Base-by-base conservation (phyloP, 2,329 filamentous ascomycete species). In the Beauveria pseudobassiana region DNA sequence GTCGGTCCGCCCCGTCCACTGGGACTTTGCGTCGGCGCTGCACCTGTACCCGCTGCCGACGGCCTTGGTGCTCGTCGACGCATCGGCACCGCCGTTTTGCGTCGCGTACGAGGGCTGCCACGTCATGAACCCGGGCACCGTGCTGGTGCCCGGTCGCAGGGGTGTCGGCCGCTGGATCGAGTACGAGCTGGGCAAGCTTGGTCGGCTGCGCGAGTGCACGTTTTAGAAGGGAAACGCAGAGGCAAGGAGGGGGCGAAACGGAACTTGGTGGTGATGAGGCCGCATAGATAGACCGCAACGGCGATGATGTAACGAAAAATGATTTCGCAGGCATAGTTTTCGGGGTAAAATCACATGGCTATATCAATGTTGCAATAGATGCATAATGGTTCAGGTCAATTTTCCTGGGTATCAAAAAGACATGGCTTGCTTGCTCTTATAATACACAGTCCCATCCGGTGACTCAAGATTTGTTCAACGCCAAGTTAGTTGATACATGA, bases 71-170 rank as follows among this genome's bases (percentile, higher is more conserved):
- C 76, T 99, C 4, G 87, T 91, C 2, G 95, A 99, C 75, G 80
- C 88, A 0, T 90, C 93, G 48, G 87, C 88, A 10, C 87, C 90
- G 16, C 82, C 91, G 0, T 99, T 96, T 70, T 89, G 88, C 59
- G 79, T 97, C 65, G 96, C 90, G 16, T 98, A 98, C 70, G 93
- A 96, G 74, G 93, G 93, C 0, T 98, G 95, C 70, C 90, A 95
- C 76, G 93, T 97, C 40, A 87, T 99, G 83, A 99, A 99, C 72
- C 93, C 95, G 0, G 91, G 92, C 6, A 81, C 83, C 54, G 74
- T 99, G 55, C 81, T 96, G 26, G 86, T 90, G 0, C 78, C 84
- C 0, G 88, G 87, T 0, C 81, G 87, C 59, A 83, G 85, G 65
- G 86, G 87, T 4, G 84, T 87, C 7, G 89, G 86, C 6, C 82